phyloP scores from a whole-genome alignment of 2,329 filamentous ascomycete genomes.

The Colletotrichum sp. region DNA sequence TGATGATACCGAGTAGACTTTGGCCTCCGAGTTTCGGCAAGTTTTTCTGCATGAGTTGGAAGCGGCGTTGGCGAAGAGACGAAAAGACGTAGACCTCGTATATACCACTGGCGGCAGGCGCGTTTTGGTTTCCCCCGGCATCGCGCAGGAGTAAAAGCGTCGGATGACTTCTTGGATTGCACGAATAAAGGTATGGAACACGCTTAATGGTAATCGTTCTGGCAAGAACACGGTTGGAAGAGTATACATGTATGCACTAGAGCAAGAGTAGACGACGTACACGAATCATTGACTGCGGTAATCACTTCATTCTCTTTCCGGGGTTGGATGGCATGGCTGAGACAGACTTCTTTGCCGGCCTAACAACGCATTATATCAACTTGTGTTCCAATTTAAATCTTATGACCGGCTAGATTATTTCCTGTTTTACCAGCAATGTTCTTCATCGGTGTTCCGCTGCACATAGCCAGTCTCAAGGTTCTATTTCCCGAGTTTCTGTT shows the following conservation, averaged over 20 bases:
- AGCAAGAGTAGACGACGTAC: background rate
- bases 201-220: background rate
- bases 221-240: background rate
- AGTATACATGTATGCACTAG: background rate
- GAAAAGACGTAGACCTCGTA: background rate
- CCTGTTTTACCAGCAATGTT: too few species aligned
- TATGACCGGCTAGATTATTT: too few species aligned
- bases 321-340: background rate
- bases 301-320: background rate
- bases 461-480: too few species aligned
- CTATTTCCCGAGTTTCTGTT: too few species aligned
- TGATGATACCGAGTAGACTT: constrained; percentile 6
- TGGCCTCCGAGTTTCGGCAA: background rate
- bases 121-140: background rate
- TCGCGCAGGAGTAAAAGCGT: constrained; percentile 4
- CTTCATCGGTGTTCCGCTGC: too few species aligned
- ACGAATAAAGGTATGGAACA: background rate
- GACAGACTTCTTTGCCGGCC: background rate
- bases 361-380: too few species aligned
- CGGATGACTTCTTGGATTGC: background rate
- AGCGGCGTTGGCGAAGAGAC: background rate
- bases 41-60: background rate
- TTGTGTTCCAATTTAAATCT: too few species aligned
- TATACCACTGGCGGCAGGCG: background rate
- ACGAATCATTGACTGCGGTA: background rate